A percentile compares a stretch with the other conserved stretches of the same genome.
Evolutionary conservation across 345 rosid genomes (phyloP).

Genomic region (Dimocarpus longan): DNA sequence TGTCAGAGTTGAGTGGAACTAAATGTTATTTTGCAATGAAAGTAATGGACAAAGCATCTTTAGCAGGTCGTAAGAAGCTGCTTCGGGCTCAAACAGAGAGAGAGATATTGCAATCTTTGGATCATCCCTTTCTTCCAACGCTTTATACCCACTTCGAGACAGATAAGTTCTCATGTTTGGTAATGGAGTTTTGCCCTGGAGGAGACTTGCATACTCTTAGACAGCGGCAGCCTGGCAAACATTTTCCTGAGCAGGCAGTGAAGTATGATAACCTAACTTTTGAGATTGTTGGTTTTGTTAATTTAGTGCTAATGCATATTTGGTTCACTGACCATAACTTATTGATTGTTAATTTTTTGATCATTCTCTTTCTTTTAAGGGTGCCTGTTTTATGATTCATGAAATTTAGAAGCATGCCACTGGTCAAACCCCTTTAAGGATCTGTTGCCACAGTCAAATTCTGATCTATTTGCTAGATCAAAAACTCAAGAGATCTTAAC

Average conservation of each 20-base stretch:
- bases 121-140: constrained; percentile 92
- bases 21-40: constrained; percentile 90
- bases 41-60: constrained; percentile 93
- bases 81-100: constrained; percentile 93
- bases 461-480: neutral
- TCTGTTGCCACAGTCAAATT: constrained; percentile 5
- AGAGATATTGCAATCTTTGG: constrained; percentile 84
- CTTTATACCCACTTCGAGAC: constrained; percentile 91
- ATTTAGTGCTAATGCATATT: constrained; percentile 9
- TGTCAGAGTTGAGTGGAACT: constrained; percentile 87
- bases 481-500: neutral
- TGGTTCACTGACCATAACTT: constrained; percentile 1
- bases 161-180: constrained; percentile 86
- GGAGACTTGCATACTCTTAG: constrained; percentile 91
- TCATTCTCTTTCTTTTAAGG: neutral
- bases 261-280: constrained; percentile 54
- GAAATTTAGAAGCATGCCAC: neutral
- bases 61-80: constrained; percentile 86
- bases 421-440: neutral
- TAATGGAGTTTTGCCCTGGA: constrained; percentile 96
- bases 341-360: neutral
- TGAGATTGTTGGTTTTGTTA: constrained; percentile 15
- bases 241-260: constrained; percentile 89
- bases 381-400: neutral
- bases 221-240: constrained; percentile 90